phyloP scores from a whole-genome alignment of 768 basidiomycete species.

The Exsudoporus frostii region DNA sequence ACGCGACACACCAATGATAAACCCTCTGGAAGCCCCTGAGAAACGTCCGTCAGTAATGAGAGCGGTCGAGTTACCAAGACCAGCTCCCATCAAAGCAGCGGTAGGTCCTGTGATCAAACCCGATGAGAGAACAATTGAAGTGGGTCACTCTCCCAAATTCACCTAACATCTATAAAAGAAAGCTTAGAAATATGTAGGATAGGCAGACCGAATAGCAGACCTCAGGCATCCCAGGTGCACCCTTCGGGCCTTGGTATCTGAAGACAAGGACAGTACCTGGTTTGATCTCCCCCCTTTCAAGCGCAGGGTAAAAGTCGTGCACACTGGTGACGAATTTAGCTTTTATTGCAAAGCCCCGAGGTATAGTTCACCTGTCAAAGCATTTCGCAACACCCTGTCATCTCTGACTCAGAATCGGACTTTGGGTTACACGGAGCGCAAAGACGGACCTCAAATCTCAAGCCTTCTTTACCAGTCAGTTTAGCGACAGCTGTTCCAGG shows the following conservation, averaged over 20 bases:
- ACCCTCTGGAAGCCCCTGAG: conserved; percentile 75
- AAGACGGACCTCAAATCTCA: conserved; percentile 65
- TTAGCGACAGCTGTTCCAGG: conserved; percentile 89
- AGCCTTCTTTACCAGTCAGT: conserved; percentile 90
- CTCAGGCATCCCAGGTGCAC: conserved; percentile 92
- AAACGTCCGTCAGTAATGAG: conserved; percentile 89
- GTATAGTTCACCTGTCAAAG: conserved; percentile 56
- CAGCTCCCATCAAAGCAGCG: conserved; percentile 80
- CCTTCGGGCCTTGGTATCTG: conserved; percentile 87
- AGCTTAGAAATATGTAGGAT: background rate
- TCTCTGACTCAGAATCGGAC: background rate
- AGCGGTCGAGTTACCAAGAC: conserved; percentile 71
- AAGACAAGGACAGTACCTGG: conserved; percentile 76
- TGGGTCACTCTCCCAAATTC: background rate
- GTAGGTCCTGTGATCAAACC: conserved; percentile 55
- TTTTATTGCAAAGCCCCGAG: background rate
- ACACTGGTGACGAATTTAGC: conserved; percentile 38
- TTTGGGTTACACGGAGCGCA: background rate
- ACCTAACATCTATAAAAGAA: conserved; percentile 43
- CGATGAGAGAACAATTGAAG: background rate
- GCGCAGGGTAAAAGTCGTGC: conserved; percentile 68
- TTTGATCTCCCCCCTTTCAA: conserved; percentile 72
- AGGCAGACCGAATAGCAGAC: conserved; percentile 27
- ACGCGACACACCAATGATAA: conserved; percentile 48
- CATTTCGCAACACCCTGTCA: conserved; percentile 69